Evolutionary conservation across 2,329 filamentous ascomycete genomes (phyloP), one percentile per base, ranked within the genome.

Genomic region (Trichophyton verrucosum): DNA sequence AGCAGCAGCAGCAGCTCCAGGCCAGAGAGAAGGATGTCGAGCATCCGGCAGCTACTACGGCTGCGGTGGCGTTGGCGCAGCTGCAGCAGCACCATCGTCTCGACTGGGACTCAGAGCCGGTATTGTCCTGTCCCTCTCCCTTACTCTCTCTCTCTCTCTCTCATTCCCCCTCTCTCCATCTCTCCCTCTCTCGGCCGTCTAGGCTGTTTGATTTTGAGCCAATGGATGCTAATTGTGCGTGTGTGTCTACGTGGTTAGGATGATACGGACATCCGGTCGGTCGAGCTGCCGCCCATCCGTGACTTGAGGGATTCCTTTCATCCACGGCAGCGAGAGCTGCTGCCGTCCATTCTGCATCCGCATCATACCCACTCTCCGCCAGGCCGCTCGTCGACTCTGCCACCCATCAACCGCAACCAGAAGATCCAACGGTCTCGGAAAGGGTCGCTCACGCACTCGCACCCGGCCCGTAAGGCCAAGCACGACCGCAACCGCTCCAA

Each of bases 1-100:
- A 51, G 47, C 58, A 44, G 11, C 60, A 40, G 53, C 40, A 30
- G 33, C 51, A 56, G 33, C 51, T 38, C 17, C 53, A 42, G 15
- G 53, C 36, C 20, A 24, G 20, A 11, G 47, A 51, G 47, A 51
- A 51, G 57, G 89, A 65, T 66, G 88, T 94, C 65, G 85, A 74
- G 74, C 82, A 70, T 79, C 86, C 68, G 80, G 81, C 73, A 82
- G 84, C 86, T 62, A 86, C 86, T 61, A 89, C 85, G 68, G 91
- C 91, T 60, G 91, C 91, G 55, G 89, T 89, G 59, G 91, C 89
- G 53, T 80, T 97, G 63, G 89, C 91, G 53, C 89, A 95, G 77
- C 81, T 97, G 68, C 47, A 51, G 47, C 47, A 89, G 71, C 86
- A 88, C 71, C 85, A 92, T 71, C 89, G 89, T 68, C 80, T 86